These are phyloP conservation scores for Calonectria pseudoturangicola DNA, from an alignment of 2,329 filamentous ascomycete genomes.

Conservation along the genomic window DNA sequence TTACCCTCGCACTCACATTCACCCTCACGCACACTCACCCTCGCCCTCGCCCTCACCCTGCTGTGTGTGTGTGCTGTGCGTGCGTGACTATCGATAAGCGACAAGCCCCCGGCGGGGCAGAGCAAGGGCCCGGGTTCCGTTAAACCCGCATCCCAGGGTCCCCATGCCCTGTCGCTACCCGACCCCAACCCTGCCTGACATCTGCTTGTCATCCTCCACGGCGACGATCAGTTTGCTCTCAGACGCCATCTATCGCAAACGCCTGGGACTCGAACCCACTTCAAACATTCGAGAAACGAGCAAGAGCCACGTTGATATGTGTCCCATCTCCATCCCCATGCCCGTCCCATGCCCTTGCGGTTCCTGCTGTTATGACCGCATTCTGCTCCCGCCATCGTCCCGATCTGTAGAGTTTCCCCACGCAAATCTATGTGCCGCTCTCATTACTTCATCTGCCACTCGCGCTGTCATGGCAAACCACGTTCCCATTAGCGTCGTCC, in stretches of 20 bases:
- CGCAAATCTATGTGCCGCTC: conserved; percentile 24
- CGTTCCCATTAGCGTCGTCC: conserved; percentile 15
- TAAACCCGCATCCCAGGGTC: conserved; percentile 30
- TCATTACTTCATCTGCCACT: neutral
- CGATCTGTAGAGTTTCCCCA: conserved; percentile 27
- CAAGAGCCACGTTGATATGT: conserved; percentile 4
- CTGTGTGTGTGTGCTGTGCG: neutral
- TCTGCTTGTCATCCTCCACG: conserved; percentile 31
- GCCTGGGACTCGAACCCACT: conserved; percentile 17
- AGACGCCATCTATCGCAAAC: conserved; percentile 9
- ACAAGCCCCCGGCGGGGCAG: conserved; percentile 37
- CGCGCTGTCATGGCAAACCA: conserved; percentile 16
- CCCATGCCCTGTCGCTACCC: conserved; percentile 28
- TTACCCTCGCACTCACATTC: too few relatives aligned
- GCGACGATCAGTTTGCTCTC: conserved; percentile 6
- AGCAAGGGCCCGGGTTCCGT: conserved; percentile 22
- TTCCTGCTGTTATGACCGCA: conserved; percentile 9
- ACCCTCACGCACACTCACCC: too few relatives aligned
- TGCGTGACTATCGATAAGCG: conserved; percentile 44
- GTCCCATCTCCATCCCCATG: neutral
- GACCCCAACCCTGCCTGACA: conserved; percentile 26
- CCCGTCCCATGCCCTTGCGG: neutral
- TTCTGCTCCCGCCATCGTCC: conserved; percentile 3
- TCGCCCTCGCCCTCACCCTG: too few relatives aligned
- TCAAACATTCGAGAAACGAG: neutral